phyloP scores from a whole-genome alignment of 768 basidiomycete genomes.

The Auricularia sp. region DNA sequence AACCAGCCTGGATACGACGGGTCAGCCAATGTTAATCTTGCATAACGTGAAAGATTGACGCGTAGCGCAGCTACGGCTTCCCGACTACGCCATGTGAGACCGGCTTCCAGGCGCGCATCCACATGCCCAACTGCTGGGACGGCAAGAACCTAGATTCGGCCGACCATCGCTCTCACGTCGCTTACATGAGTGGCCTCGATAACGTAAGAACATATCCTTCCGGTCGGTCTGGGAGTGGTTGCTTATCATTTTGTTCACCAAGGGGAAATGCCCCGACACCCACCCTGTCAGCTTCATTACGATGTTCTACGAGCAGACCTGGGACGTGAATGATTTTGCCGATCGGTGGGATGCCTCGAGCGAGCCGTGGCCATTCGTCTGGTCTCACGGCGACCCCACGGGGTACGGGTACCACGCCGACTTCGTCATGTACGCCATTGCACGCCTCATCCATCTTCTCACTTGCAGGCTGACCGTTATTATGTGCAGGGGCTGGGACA shows the following conservation, averaged over 20 bases:
- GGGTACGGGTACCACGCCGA: background rate
- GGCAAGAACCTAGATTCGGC: slow-evolving; percentile 27
- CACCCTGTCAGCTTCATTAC: background rate
- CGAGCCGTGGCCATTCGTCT: background rate
- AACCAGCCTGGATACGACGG: slow-evolving; percentile 12
- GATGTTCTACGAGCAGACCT: slow-evolving; percentile 1
- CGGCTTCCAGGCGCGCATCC: slow-evolving; percentile 20
- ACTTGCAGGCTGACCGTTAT: background rate
- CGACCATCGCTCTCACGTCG: slow-evolving; percentile 17
- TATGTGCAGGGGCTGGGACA: background rate
- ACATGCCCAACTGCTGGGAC: slow-evolving; percentile 30
- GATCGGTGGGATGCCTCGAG: background rate
- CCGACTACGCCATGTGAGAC: slow-evolving; percentile 13
- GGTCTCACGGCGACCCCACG: background rate
- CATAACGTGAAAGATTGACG: background rate
- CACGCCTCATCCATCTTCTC: no score
- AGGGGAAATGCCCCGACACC: background rate
- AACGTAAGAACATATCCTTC: background rate
- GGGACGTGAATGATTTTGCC: background rate
- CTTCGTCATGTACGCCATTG: background rate
- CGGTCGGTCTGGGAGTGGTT: no score
- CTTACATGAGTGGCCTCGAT: background rate
- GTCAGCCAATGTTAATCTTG: background rate
- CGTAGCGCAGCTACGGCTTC: background rate
- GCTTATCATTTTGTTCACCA: background rate